These are phyloP conservation scores for Aspergillus affinis DNA, from an alignment of 495 filamentous ascomycete species.

Conservation along the genomic window DNA sequence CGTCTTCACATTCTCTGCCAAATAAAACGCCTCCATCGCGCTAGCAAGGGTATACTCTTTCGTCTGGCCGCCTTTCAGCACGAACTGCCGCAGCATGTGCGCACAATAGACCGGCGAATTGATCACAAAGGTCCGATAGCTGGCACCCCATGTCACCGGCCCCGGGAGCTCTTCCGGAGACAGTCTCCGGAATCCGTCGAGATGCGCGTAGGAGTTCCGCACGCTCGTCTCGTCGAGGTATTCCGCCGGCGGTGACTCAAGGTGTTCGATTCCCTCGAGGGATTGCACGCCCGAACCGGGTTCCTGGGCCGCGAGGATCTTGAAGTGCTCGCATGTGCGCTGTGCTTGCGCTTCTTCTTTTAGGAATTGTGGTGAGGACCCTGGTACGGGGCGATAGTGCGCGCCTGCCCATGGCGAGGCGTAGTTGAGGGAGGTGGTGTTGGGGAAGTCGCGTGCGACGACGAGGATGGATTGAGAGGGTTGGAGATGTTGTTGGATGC, in stretches of 20 bases:
- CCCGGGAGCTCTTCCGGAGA: conserved; percentile 39
- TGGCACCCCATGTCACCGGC: conserved; percentile 53
- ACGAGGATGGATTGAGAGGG: conserved; percentile 47
- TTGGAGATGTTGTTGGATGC: conserved; percentile 43
- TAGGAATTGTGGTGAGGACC: conserved; percentile 34
- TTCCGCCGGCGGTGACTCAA: conserved; percentile 49
- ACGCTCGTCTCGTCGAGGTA: conserved; percentile 38
- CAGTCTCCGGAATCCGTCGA: conserved; percentile 47
- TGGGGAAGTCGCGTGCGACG: conserved; percentile 57
- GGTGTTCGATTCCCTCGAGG: conserved; percentile 58
- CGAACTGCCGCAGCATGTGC: conserved; percentile 53
- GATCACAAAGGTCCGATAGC: conserved; percentile 58
- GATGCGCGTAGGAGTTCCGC: conserved; percentile 27
- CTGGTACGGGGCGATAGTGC: conserved; percentile 58
- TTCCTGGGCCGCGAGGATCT: conserved; percentile 34
- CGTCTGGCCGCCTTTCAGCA: conserved; percentile 48
- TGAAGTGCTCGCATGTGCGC: conserved; percentile 53
- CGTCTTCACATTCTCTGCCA: conserved; percentile 38
- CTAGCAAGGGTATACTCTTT: conserved; percentile 43
- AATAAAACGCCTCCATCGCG: conserved; percentile 48
- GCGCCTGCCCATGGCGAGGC: conserved; percentile 67
- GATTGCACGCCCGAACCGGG: conserved; percentile 53
- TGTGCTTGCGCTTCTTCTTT: conserved; percentile 52
- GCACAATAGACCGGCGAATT: conserved; percentile 63
- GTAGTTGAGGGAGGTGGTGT: conserved; percentile 56